Conservation (phyloP, 1,139 yeast genomes). For the Zygotorulaspora mrakii region DNA sequence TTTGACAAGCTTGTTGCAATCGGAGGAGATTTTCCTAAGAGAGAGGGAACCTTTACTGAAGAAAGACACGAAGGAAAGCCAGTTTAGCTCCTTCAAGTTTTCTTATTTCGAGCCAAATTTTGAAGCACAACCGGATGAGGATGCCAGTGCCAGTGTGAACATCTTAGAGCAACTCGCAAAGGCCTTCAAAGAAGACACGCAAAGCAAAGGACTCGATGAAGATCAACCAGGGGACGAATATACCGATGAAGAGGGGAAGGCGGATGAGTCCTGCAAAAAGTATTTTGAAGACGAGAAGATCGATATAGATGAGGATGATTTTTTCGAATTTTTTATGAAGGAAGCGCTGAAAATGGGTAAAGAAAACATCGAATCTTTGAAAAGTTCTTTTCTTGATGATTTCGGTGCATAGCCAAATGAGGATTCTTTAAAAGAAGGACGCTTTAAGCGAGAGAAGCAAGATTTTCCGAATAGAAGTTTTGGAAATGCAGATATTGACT, state of each 20-base stretch:
- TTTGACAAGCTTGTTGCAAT: constrained; percentile 8
- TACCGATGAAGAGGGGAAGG: not conserved
- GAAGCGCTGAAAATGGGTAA: constrained; percentile 44
- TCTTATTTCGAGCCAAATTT: not conserved
- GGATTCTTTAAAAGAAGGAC: not conserved
- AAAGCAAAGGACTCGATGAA: not conserved
- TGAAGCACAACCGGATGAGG: not conserved
- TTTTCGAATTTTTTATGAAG: constrained; percentile 54
- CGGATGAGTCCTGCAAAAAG: constrained; percentile 23
- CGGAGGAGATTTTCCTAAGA: constrained; percentile 1
- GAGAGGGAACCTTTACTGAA: not conserved
- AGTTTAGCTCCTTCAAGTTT: too few relatives aligned
- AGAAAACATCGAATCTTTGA: constrained; percentile 12
- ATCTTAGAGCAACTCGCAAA: not conserved
- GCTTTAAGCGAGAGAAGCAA: not conserved
- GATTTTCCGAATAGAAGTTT: too few relatives aligned
- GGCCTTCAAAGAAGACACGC: constrained; percentile 33
- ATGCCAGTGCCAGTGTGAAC: not conserved
- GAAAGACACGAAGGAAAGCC: not conserved
- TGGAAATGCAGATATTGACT: too few relatives aligned
- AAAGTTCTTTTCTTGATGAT: not conserved
- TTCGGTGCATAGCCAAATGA: not conserved
- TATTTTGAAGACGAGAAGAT: constrained; percentile 36
- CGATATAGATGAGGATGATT: constrained; percentile 58
- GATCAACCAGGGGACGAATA: not conserved